Evolutionary conservation across 768 basidiomycete genomes (phyloP).

Genomic region (Boletus reticulatus): DNA sequence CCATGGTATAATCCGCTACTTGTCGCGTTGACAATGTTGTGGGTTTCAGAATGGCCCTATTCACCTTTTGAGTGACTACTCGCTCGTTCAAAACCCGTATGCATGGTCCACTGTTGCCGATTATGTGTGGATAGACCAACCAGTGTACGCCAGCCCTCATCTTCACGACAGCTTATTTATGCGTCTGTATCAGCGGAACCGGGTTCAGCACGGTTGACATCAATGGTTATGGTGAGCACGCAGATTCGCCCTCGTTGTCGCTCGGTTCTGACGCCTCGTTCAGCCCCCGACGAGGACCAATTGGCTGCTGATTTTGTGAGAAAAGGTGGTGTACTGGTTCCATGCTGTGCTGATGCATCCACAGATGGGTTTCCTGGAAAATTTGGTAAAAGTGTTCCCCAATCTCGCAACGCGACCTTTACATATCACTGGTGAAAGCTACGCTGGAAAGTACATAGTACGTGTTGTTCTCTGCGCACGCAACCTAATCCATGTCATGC

Average conservation of each 20-base stretch:
- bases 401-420: constrained; percentile 62
- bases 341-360: background rate
- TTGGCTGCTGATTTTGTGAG: constrained; percentile 49
- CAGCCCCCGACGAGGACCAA: constrained; percentile 60
- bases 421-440: constrained; percentile 71
- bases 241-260: background rate
- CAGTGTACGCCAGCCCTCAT: constrained; percentile 38
- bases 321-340: background rate
- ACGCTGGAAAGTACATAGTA: constrained; percentile 69
- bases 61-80: constrained; percentile 49
- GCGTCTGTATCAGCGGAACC: constrained; percentile 42
- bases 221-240: constrained; percentile 50
- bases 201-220: constrained; percentile 64
- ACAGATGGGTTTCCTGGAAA: constrained; percentile 68
- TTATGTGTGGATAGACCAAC: constrained; percentile 72
- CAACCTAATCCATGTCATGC: background rate
- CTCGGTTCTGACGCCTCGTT: constrained; percentile 9
- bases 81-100: constrained; percentile 45
- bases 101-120: constrained; percentile 53
- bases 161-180: background rate
- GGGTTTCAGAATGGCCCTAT: constrained; percentile 62
- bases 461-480: constrained; percentile 32
- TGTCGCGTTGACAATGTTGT: background rate
- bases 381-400: constrained; percentile 74
- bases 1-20: background rate